Base-by-base conservation (phyloP, 2,329 filamentous ascomycete genomes). In the Nakataea oryzae region DNA sequence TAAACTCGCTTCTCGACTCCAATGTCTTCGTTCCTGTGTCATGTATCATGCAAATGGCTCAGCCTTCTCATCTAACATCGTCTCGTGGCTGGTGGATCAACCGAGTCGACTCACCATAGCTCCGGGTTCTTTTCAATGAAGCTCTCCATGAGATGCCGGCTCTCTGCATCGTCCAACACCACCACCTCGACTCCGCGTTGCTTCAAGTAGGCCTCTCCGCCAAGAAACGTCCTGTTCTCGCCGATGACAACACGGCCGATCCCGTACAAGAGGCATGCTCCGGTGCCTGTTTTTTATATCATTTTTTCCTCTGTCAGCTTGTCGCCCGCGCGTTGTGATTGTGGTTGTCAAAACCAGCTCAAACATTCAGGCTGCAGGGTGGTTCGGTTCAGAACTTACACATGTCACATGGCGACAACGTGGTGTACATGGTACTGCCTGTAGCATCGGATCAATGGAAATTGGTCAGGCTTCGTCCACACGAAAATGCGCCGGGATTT, bases 391-490 rank as follows among this genome's bases (percentile, higher is more conserved):
- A 58, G 26, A n/a, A 66, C 73, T 67, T 66, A 72, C 87, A 93
- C 89, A 92, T 92, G 70, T 90, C 87, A 72, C 89, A 93, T 0
- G 89, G 89, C 3, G 87, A 90, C 8, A 93, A 77, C 0, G 89
- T 91, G 3, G 89, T 93, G 74, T 90, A 93, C 87, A 93, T 91
- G n/a, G 88, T 92, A 47, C 86, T 83, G 32, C 86, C 86, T 64
- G 30, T n/a, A 47, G 5, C 17, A n/a, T n/a, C 8, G 17, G 21
- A 50, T 6, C 4, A 50, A n/a, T 50, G 21, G 8, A 41, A 14
- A 2, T n/a, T 3, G 30, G 41, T 50, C 21, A 50, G 41, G 21
- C 41, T n/a, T 11, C 41, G 41, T 50, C 41, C 21, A n/a, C 21
- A 50, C 21, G 41, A n/a, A 21, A 12, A 41, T 41, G 34, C 34